Evolutionary conservation across 2,329 filamentous ascomycete species (phyloP).

Genomic region (Paraphoma chrysanthemicola): DNA sequence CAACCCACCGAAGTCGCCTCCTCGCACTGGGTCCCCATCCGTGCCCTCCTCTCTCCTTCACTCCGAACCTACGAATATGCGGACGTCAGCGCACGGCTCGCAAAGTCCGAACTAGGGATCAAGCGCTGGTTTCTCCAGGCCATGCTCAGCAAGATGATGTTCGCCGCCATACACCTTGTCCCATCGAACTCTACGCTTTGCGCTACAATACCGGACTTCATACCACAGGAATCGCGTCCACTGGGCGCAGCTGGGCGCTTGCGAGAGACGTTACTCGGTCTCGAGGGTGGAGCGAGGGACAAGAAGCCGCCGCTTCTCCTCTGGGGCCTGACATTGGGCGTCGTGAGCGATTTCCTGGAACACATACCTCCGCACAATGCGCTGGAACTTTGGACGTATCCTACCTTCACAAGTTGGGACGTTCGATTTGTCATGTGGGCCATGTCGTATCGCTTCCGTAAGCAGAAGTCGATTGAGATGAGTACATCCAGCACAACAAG

Average conservation of each 20-base stretch:
- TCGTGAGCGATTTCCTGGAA: constrained; percentile 72
- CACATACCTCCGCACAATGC: constrained; percentile 69
- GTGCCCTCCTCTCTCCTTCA: constrained; percentile 65
- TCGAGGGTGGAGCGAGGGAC: constrained; percentile 39
- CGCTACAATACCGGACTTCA: constrained; percentile 59
- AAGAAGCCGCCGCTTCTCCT: constrained; percentile 62
- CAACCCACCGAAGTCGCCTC: constrained; percentile 73
- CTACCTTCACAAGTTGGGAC: constrained; percentile 70
- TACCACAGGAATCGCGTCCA: constrained; percentile 34
- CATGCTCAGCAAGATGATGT: constrained; percentile 71
- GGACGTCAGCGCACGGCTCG: constrained; percentile 68
- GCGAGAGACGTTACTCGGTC: constrained; percentile 22
- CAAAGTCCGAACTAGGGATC: constrained; percentile 62
- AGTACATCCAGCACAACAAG: constrained; percentile 10
- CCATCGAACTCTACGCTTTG: constrained; percentile 69
- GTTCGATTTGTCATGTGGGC: constrained; percentile 66
- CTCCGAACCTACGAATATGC: constrained; percentile 69
- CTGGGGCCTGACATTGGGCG: constrained; percentile 73
- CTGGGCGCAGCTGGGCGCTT: constrained; percentile 17
- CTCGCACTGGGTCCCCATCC: constrained; percentile 72
- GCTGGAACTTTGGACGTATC: constrained; percentile 70
- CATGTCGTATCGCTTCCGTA: constrained; percentile 63
- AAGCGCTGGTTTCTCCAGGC: constrained; percentile 62
- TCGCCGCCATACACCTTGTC: constrained; percentile 68
- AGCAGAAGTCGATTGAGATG: constrained; percentile 43